phyloP scores from a whole-genome alignment of 148 eudicot species.

The Bassia scoparia region DNA sequence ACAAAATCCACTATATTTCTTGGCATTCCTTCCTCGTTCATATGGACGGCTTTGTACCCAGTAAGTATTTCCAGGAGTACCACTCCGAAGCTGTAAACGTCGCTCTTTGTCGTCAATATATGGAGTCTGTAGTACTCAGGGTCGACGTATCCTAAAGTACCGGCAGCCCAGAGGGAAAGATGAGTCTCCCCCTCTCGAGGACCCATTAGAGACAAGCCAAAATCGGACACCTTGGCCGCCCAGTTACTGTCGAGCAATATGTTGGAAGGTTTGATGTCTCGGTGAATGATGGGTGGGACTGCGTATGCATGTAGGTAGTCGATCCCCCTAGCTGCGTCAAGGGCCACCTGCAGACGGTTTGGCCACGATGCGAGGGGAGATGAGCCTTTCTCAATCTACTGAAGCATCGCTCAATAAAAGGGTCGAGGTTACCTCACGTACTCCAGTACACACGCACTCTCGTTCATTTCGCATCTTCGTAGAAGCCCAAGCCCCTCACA shows the following conservation, averaged over 20 bases:
- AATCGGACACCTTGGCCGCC: conserved; percentile 86
- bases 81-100: conserved; percentile 83
- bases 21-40: conserved; percentile 59
- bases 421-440: too few relatives aligned
- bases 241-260: conserved; percentile 61
- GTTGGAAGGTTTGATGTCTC: conserved; percentile 89
- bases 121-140: conserved; percentile 78
- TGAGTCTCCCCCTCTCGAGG: conserved; percentile 51
- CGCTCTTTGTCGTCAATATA: conserved; percentile 58
- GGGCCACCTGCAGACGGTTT: conserved; percentile 54
- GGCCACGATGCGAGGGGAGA: conserved; percentile 62
- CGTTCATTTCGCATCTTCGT: conserved; percentile 59
- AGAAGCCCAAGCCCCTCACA: conserved; percentile 61
- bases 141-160: conserved; percentile 78
- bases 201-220: conserved; percentile 73
- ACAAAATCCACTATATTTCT: conserved; percentile 69
- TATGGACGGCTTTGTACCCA: conserved; percentile 67
- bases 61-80: conserved; percentile 60
- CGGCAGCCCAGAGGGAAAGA: conserved; percentile 58
- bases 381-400: too few relatives aligned
- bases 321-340: conserved; percentile 86
- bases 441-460: conserved; percentile 58
- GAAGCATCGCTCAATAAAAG: too few relatives aligned
- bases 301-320: conserved; percentile 84
- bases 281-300: conserved; percentile 70